Evolutionary conservation across 73 alveolate species (phyloP), one percentile per base, ranked within the genome.

Genomic region (Diophrys appendiculata): DNA sequence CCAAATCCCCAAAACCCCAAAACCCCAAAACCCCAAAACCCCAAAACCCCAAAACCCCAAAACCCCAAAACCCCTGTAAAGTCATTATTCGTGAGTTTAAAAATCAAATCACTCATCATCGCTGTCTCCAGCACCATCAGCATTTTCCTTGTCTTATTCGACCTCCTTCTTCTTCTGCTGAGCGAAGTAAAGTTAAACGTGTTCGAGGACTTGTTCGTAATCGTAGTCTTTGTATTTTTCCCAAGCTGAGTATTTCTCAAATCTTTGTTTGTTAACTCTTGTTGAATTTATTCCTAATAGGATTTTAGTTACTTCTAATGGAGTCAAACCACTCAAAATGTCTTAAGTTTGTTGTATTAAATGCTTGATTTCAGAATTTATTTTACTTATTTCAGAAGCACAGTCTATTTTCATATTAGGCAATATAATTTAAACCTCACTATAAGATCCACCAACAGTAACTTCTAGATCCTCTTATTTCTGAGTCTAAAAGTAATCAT

Each of bases 281-380:
- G 52, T 81, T 28, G 85, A 67, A 22, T 29, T 34, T 53, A 87
- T 75, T 26, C 94, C 94, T 69, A 87, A 72, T 1, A 87, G 80
- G 56, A 86, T 73, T 77, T 86, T 86, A n/a, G 79, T 80, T 0
- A 86, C 65, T 33, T 86, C 93, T 11, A 1, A 75, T 56, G 24
- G 82, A 33, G 31, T 68, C 65, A 26, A 75, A 22, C 52, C 77
- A 23, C 30, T 55, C 72, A 33, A 23, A n/a, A 67, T 26, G 54
- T 78, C 54, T 27, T 33, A 0, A 54, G 3, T 0, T 43, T 29
- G 69, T 18, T 73, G 33, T 29, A 73, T 34, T 33, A 81, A 13
- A 11, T 25, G 22, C 34, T 64, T 64, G 24, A 81, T 69, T 2
- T 72, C 78, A 13, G 75, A 28, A 71, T 75, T 35, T 0, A 80